Evolutionary conservation across 106 monocot genomes (phyloP), one percentile per base, ranked within the genome.

Genomic region (Alisma plantagoaquatica): DNA sequence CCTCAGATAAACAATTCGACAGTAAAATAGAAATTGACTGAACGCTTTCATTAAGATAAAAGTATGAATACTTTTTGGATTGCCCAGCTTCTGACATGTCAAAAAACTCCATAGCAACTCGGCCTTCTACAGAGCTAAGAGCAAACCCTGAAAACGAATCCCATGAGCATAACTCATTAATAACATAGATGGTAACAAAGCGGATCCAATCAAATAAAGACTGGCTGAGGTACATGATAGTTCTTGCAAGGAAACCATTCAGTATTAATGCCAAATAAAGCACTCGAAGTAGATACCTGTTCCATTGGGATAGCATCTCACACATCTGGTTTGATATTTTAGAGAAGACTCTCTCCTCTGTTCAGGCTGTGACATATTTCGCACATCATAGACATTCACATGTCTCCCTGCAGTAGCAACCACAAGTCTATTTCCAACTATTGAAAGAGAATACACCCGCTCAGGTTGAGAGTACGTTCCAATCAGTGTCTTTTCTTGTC

Each of bases 261-360:
- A n/a, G n/a, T n/a, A n/a, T n/a, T n/a, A n/a, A n/a, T n/a, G n/a
- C n/a, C n/a, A n/a, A n/a, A n/a, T n/a, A n/a, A n/a, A n/a, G n/a
- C n/a, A n/a, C n/a, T n/a, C n/a, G n/a, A n/a, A n/a, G n/a, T n/a
- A 28, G 29, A 44, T 70, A 96, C 96, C 96, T 60, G 96, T 89
- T 15, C 89, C 96, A 81, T 96, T 89, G 23, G 96, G 96, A 68
- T 85, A 96, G 61, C 96, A 89, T 49, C 84, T 57, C 20, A 96
- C 89, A 74, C 96, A 96, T 67, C 96, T 83, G 51, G 96, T 96
- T 64, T 96, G 96, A 75, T 96, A 96, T 70, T 96, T 96, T 65
- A 96, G 69, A 18, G 89, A 84, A 59, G 96, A 96, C 46, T 96
- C 84, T 27, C 89, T 77, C 23, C 76, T 53, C 41, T 96, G 96